These are phyloP conservation scores for Ascochyta pisi DNA, from an alignment of 2,329 filamentous ascomycete genomes.

Conservation along the genomic window DNA sequence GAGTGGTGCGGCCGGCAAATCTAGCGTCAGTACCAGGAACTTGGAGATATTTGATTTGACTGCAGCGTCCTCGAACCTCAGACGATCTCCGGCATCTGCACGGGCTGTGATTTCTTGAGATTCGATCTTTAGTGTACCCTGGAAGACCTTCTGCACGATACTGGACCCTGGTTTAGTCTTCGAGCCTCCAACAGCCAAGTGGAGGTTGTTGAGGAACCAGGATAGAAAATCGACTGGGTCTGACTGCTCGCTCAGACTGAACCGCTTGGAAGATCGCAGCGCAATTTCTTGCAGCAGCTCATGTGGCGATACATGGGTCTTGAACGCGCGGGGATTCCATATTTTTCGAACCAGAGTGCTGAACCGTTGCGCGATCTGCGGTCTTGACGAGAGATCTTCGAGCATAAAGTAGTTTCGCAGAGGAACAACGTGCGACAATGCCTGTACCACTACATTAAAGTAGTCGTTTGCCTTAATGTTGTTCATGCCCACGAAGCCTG, in stretches of 20 bases:
- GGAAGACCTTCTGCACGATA: slow-evolving; percentile 91
- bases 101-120: slow-evolving; percentile 92
- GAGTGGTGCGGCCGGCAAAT: slow-evolving; percentile 87
- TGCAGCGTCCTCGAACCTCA: slow-evolving; percentile 91
- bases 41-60: slow-evolving; percentile 79
- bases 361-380: slow-evolving; percentile 87
- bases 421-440: slow-evolving; percentile 86
- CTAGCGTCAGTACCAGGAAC: slow-evolving; percentile 91
- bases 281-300: slow-evolving; percentile 96
- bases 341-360: slow-evolving; percentile 93
- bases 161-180: slow-evolving; percentile 84
- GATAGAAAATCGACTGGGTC: slow-evolving; percentile 96
- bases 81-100: slow-evolving; percentile 82
- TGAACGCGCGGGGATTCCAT: slow-evolving; percentile 97
- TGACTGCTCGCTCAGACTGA: slow-evolving; percentile 87
- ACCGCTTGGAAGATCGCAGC: slow-evolving; percentile 87
- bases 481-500: slow-evolving; percentile 98
- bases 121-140: slow-evolving; percentile 89
- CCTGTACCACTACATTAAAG: slow-evolving; percentile 92
- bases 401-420: slow-evolving; percentile 91
- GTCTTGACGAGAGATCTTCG: slow-evolving; percentile 74
- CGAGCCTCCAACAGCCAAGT: slow-evolving; percentile 87
- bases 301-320: slow-evolving; percentile 94
- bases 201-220: slow-evolving; percentile 97
- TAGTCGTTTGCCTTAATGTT: slow-evolving; percentile 99